Evolutionary conservation across 2,329 filamentous ascomycete species (phyloP), one percentile per base, ranked within the genome.

Genomic region (Apiospora marii): DNA sequence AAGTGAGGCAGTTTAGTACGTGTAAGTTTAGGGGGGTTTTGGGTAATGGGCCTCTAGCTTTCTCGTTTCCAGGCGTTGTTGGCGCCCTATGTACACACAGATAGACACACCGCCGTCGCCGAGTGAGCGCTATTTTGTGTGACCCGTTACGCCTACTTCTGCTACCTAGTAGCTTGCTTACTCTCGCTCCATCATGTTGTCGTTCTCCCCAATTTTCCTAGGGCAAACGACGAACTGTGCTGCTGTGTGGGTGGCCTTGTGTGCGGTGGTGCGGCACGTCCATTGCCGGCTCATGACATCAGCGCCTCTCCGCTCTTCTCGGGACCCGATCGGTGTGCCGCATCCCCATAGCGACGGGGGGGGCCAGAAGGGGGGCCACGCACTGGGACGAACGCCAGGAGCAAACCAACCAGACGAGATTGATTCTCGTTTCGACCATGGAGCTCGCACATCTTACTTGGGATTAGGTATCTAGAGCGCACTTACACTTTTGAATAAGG

Each of bases 271-370:
- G 3, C 58, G 58, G 58, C 58, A 41, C 58, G 12, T 64, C 14
- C 58, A 41, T 64, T 41, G 58, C 58, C 58, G 58, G 58, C 13
- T 22, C 30, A 64, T 64, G 58, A 64, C 58, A 64, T 37, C 53
- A 61, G 30, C 16, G 10, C 30, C 22, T 64, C 58, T 41, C 58
- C 58, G 53, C 53, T 61, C 27, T 34, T 61, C 34, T 22, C 16
- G 53, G 53, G 14, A 37, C 34, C 53, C 53, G 53, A 64, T 41
- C 58, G 34, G 58, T n/a, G n/a, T 30, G 58, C 58, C 19, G 30
- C 58, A 41, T 64, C 34, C 41, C 58, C 58, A 64, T 64, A 41
- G 58, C 58, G 58, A 64, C 58, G 30, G 58, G 37, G 37, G 37
- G 37, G 37, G 37, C 37, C n/a, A n/a, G n/a, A n/a, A 37, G 6